Evolutionary conservation across 2,329 filamentous ascomycete genomes (phyloP).

Genomic region (Phyllosticta ampelicida): DNA sequence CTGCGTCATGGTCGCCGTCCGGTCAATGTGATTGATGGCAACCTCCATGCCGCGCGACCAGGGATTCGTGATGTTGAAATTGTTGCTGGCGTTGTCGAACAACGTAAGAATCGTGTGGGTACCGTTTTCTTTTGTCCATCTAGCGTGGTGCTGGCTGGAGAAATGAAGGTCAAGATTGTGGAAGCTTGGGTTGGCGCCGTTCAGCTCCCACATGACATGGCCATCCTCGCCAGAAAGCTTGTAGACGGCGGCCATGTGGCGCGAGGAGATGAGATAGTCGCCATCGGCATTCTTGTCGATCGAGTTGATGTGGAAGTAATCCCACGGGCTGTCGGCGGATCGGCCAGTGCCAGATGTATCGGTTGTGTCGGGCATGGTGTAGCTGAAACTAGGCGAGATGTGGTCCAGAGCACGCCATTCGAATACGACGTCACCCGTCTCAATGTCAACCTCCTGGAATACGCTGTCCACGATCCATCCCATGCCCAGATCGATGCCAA

Average conservation of each 20-base stretch:
- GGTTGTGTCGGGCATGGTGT: slow-evolving; percentile 34
- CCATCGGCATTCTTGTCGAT: slow-evolving; percentile 25
- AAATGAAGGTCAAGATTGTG: slow-evolving; percentile 13
- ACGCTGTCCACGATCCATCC: slow-evolving; percentile 43
- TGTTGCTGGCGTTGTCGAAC: slow-evolving; percentile 18
- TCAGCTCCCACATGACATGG: slow-evolving; percentile 18
- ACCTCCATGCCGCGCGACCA: slow-evolving; percentile 37
- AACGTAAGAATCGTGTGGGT: slow-evolving; percentile 13
- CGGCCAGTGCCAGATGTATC: slow-evolving; percentile 36
- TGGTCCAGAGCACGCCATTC: slow-evolving; percentile 50
- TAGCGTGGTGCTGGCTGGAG: slow-evolving; percentile 13
- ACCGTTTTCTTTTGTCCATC: slow-evolving; percentile 11
- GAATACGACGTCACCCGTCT: slow-evolving; percentile 45
- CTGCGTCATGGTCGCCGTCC: slow-evolving; percentile 36
- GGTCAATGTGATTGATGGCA: slow-evolving; percentile 32
- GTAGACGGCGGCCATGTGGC: slow-evolving; percentile 13
- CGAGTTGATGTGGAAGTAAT: slow-evolving; percentile 47
- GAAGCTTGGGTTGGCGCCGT: slow-evolving; percentile 33
- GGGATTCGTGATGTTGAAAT: slow-evolving; percentile 10
- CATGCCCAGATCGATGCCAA: slow-evolving; percentile 31
- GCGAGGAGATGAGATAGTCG: slow-evolving; percentile 16
- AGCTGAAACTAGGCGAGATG: slow-evolving; percentile 39
- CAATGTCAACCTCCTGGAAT: slow-evolving; percentile 45
- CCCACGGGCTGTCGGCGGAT: slow-evolving; percentile 37
- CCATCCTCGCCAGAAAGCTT: slow-evolving; percentile 12